Evolutionary conservation across 2,329 filamentous ascomycete genomes (phyloP), one percentile per base, ranked within the genome.

Genomic region (Dothideomycetes sp.): DNA sequence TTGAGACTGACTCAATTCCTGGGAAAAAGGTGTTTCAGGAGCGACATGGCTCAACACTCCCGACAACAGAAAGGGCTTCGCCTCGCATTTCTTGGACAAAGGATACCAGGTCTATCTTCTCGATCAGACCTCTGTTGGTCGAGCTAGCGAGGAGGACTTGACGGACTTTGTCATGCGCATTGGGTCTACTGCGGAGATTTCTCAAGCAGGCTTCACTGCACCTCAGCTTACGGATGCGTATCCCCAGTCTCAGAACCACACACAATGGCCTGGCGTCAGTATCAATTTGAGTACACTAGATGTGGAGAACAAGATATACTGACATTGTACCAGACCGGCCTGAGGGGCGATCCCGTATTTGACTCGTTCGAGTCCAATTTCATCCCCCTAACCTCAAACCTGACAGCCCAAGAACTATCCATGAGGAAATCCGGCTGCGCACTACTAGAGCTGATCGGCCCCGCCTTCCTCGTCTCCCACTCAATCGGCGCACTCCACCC

Each of bases 41-140:
- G n/a, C n/a, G 45, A 46, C 34, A 40, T 40, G 37, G 37, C 22
- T 62, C 19, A 67, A 64, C 37, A 70, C 63, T 24, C 66, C 66
- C 3, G 64, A 69, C 44, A 61, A 60, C 19, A 51, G 59, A 4
- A 44, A 52, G 37, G 66, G 66, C 17, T 69, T 64, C 63, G 63
- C 31, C 9, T 42, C 40, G 2, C 40, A 42, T 5, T n/a, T 34
- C 9, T 16, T 42, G n/a, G 36, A 42, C 34, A 17, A 15, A 32
- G 27, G 32, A 24, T 29, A 41, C 17, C 54, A 55, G 31, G 55
- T 66, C 36, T 70, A 66, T 44, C 50, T 70, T n/a, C 41, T 58
- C 9, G 61, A 64, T 40, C 54, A 56, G 34, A 36, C 34, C 8
- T 17, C 30, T 14, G 40, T 42, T 4, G 37, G 30, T n/a, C 24